Percentiles rank a stretch among this genome's conserved stretches.
These are phyloP conservation scores for Myxozyma mucilagina DNA, from an alignment of 805 yeast species.

Conservation along the genomic window DNA sequence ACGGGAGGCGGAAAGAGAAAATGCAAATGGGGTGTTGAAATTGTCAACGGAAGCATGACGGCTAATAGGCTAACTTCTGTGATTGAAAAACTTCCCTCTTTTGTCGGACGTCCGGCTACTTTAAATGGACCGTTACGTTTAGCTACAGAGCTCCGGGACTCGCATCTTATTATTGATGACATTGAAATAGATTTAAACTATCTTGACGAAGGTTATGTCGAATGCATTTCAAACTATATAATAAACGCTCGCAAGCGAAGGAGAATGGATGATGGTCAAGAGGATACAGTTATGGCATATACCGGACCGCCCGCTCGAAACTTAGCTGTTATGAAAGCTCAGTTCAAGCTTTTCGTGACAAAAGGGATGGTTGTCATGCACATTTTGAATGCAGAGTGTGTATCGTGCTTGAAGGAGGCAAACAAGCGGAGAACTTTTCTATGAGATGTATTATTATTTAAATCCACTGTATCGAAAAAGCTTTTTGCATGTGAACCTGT, in stretches of 20 bases:
- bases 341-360: constrained; percentile 6
- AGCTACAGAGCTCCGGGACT: constrained; percentile 11
- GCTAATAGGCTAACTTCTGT: constrained; percentile 8
- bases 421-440: constrained; percentile 14
- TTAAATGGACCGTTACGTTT: constrained; percentile 3
- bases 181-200: neutral
- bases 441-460: neutral
- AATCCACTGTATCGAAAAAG: neutral
- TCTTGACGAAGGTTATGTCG: constrained; percentile 13
- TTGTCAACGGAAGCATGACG: neutral
- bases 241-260: neutral
- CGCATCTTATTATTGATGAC: constrained; percentile 2
- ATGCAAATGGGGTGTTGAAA: constrained; percentile 23
- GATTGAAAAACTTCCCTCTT: constrained; percentile 1
- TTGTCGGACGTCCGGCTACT: neutral
- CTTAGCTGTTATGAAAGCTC: constrained; percentile 11
- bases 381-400: constrained; percentile 4
- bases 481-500: neutral
- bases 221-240: neutral
- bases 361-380: constrained; percentile 5
- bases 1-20: neutral
- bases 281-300: neutral
- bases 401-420: constrained; percentile 5
- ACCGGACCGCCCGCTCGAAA: neutral
- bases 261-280: neutral